A percentile compares a stretch with the other conserved stretches of the same genome.
Conservation (phyloP, 345 rosid genomes). For the Rhodomyrtus tomentosa region DNA sequence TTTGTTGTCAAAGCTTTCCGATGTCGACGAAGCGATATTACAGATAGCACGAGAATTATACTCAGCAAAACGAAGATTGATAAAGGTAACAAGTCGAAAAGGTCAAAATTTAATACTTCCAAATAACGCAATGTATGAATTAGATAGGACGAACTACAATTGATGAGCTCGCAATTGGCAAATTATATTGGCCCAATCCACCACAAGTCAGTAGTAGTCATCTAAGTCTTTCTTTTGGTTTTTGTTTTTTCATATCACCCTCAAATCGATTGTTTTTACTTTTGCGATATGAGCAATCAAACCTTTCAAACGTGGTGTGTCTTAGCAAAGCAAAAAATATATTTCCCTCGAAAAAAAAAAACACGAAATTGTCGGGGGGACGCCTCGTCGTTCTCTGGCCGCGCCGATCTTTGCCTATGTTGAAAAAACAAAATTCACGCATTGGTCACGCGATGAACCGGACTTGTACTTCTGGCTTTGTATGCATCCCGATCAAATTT, state of each 20-base stretch:
- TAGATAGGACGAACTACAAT: not conserved
- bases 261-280: not conserved
- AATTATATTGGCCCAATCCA: not conserved
- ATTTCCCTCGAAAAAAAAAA: not conserved
- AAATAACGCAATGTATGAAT: accelerated
- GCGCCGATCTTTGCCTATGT: not conserved
- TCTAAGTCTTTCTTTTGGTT: not conserved
- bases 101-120: not conserved
- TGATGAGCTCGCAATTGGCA: not conserved
- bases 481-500: not conserved
- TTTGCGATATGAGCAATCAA: not conserved
- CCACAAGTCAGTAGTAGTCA: not conserved
- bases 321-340: not conserved
- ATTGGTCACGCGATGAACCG: not conserved
- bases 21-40: not conserved
- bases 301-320: not conserved
- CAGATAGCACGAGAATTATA: too few species aligned
- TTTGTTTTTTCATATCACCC: not conserved
- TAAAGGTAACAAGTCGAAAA: too few species aligned
- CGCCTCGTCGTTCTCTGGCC: not conserved
- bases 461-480: not conserved
- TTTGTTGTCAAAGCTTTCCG: not conserved
- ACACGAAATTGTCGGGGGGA: not conserved
- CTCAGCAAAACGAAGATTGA: not conserved
- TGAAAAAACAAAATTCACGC: not conserved